Evolutionary conservation across 2,329 filamentous ascomycete genomes (phyloP), one percentile per base, ranked within the genome.

Genomic region (Hysterium pulicare): DNA sequence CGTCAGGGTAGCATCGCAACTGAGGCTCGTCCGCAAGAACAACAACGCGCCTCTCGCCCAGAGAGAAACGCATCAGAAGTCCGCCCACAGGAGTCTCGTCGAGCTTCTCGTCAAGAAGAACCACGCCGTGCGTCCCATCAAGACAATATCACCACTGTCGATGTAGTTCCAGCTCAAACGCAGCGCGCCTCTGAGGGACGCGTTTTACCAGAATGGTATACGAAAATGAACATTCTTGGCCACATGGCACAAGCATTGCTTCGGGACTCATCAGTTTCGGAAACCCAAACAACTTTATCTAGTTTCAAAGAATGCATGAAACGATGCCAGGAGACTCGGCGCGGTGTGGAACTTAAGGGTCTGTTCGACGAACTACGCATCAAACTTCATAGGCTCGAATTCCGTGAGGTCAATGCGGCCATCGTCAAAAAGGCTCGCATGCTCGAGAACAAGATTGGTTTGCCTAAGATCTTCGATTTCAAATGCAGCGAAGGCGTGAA

Each of bases 401-500:
- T 73, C 30, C 42, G 66, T 0, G 34, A 48, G 0, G 64, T 73
- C 9, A 55, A 58, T 13, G 49, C 43, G 0, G 50, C 52, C 16
- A 53, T 68, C 0, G 40, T 73, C 2, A 57, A 61, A 2, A 62
- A 61, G 32, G 53, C 58, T 1, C 50, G 56, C 1, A 66, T 74
- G 38, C 55, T 74, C 0, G 47, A 62, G 23, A 55, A 67, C 21
- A 47, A 57, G 3, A 46, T 45, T 28, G 72, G 72, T 0, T 54
- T 77, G 0, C 62, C 65, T 0, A 56, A 59, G 1, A 67, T 78
- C 9, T 74, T 76, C 48, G 54, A 56, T 13, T 30, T 48, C 1
- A 22, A 46, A 4, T 50, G 48, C 19, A 43, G 45, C 4, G 46
- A 45, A 2, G 46, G 46, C 9, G 47, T 61, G 5, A 45, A 3